Base-by-base conservation (phyloP, 176 grass and related monocot genomes). In the sorghum (Sorghum bicolor) region DNA sequence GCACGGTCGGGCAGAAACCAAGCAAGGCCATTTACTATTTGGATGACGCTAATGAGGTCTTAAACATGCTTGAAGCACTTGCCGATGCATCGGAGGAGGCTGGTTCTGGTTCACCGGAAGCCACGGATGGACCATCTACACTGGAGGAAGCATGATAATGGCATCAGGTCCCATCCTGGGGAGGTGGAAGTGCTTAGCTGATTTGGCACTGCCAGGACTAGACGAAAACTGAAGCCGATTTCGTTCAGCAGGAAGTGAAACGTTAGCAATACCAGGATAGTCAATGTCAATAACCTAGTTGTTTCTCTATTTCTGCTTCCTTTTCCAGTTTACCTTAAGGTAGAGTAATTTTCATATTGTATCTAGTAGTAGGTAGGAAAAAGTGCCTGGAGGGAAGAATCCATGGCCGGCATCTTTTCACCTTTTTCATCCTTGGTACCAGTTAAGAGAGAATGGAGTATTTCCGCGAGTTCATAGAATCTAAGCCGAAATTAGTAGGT, bases 21-120 rank as follows among this genome's bases (percentile, higher is more conserved):
- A 93, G 87, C 87, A 93, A 90, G 77, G 91, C 91, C 11, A 73
- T 84, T 34, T 93, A 93, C 77, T 93, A 90, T 89, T 80, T 93
- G 77, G 91, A 93, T 34, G 91, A 93, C 53, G 57, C 91, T 61
- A 84, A 57, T 82, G 87, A 89, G 8, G 87, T 93, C 65, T 31
- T 89, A 70, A 87, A 70, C 87, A 93, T 89, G 84, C 91, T 93
- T 0, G 84, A 82, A 83, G 91, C 84, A 82, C 91, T 93, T 44
- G 91, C 85, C 22, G 87, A 93, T 64, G 87, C 81, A 75, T 89
- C 91, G 2, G 72, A 82, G 58, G 40, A 41, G n/a, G 40, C 28
- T 53, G 29, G 25, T 20, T 64, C 34, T 69, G 34, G 10, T 34
- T 92, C 81, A 52, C 45, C 40, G 0, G 77, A 89, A 70, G 66